Evolutionary conservation across 768 basidiomycete genomes (phyloP), one percentile per base, ranked within the genome.

Genomic region (Tylopilus rubrobrunneus): DNA sequence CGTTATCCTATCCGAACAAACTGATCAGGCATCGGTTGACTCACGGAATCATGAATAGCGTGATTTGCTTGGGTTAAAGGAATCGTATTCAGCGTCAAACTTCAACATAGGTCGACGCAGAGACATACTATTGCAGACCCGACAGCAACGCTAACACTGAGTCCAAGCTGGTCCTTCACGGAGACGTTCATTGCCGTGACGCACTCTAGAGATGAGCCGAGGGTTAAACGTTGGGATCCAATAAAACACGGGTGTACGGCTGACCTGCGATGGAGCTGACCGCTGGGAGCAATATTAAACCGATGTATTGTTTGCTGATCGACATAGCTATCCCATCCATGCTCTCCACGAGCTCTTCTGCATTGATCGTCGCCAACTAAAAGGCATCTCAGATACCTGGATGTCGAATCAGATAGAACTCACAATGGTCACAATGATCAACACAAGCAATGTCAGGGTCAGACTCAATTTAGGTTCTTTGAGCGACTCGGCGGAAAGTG

Each of bases 121-220:
- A 34, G 31, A 75, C 84, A 60, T 56, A 87, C 85, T 58, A 88
- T 84, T 15, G 85, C 84, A 17, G 86, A 86, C 25, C 89, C 87
- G 39, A 92, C 86, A 17, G 92, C 88, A 19, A 94, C 88, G 43
- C 88, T 87, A 54, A 94, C 80, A 53, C 88, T 89, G 17, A 95
- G 78, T 49, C 87, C 85, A 40, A 95, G 76, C 66, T 91, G 89
- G 62, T 86, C 84, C 70, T 87, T 85, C 47, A 90, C 86, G 0
- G 93, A 92, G n/a, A 91, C 89, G 36, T 86, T 91, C 56, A 97
- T 80, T 11, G 92, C 92, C 7, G 89, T 95, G 51, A 93, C 82
- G 59, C 91, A 92, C 71, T 97, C 94, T 82, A 31, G 1, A 33
- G 27, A 29, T 21, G 36, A 28, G 14, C 6, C 36, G 25, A 52